phyloP scores from a whole-genome alignment of 148 eudicot species.

The Pouteria glomerata region DNA sequence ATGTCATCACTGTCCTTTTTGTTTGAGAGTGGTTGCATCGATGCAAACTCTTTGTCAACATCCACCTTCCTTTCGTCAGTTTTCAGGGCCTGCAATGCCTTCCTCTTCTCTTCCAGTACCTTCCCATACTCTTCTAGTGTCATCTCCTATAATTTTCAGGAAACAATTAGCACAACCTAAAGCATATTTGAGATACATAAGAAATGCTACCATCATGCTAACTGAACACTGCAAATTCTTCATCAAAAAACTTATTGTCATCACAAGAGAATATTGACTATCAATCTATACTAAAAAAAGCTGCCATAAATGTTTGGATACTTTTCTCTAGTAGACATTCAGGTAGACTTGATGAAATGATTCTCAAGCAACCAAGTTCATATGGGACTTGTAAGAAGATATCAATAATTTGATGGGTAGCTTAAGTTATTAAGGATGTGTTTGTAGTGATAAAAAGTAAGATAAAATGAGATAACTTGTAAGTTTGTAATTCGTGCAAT shows the following conservation, averaged over 20 bases:
- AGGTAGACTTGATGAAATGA: not conserved
- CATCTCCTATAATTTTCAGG: constrained; percentile 61
- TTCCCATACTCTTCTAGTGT: constrained; percentile 92
- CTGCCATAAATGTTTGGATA: not conserved
- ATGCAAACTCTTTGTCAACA: constrained; percentile 54
- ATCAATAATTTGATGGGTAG: too few species aligned
- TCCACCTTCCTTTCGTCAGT: constrained; percentile 79
- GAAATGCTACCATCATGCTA: not conserved
- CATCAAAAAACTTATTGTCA: not conserved
- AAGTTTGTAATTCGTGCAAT: too few species aligned
- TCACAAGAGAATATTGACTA: not conserved
- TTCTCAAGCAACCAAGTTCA: not conserved
- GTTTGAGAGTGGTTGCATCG: constrained; percentile 83
- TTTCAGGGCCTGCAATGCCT: constrained; percentile 62
- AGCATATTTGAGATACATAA: constrained; percentile 1
- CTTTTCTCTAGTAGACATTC: not conserved
- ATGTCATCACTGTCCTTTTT: constrained; percentile 61
- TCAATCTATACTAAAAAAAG: not conserved
- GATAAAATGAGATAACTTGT: too few species aligned
- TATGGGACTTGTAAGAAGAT: not conserved
- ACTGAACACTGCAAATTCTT: not conserved
- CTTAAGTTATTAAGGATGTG: too few species aligned
- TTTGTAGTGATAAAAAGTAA: too few species aligned
- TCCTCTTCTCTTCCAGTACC: constrained; percentile 84
- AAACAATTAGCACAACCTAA: not conserved